These are phyloP conservation scores for Davidsoniella australis DNA, from an alignment of 2,329 filamentous ascomycete genomes.

Conservation along the genomic window DNA sequence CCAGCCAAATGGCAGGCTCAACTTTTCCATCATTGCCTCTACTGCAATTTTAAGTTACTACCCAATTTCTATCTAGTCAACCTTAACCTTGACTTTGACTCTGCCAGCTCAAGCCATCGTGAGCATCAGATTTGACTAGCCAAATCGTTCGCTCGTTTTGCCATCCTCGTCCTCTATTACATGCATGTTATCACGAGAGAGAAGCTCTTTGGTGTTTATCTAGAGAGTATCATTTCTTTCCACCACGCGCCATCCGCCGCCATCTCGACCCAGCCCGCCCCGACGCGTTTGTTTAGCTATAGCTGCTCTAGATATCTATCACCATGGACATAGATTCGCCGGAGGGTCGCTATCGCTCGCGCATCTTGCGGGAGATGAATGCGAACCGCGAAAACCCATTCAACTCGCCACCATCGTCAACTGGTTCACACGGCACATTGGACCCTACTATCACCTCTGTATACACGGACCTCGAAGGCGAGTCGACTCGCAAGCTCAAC, in stretches of 20 bases:
- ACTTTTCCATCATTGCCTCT: background rate
- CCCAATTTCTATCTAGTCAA: no score
- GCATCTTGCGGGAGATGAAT: constrained; percentile 34
- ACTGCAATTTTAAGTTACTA: background rate
- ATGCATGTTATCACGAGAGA: background rate
- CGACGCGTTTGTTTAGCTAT: background rate
- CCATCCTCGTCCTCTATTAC: background rate
- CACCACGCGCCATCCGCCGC: background rate
- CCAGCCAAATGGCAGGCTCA: background rate
- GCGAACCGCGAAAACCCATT: constrained; percentile 37
- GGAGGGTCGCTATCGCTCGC: constrained; percentile 27
- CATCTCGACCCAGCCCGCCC: background rate
- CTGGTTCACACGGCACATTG: constrained; percentile 38
- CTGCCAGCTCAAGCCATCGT: background rate
- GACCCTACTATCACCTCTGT: constrained; percentile 36
- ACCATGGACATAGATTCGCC: constrained; percentile 25
- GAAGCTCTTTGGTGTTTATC: constrained; percentile 5
- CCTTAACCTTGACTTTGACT: background rate
- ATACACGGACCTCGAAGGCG: constrained; percentile 35
- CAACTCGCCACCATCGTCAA: constrained; percentile 41
- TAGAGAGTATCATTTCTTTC: constrained; percentile 10
- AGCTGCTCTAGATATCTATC: constrained; percentile 2
- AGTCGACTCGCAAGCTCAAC: constrained; percentile 34
- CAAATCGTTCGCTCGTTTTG: background rate
- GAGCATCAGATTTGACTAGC: background rate